These are phyloP conservation scores for Podaxis mareebaensis DNA, from an alignment of 768 basidiomycete genomes.

Conservation along the genomic window DNA sequence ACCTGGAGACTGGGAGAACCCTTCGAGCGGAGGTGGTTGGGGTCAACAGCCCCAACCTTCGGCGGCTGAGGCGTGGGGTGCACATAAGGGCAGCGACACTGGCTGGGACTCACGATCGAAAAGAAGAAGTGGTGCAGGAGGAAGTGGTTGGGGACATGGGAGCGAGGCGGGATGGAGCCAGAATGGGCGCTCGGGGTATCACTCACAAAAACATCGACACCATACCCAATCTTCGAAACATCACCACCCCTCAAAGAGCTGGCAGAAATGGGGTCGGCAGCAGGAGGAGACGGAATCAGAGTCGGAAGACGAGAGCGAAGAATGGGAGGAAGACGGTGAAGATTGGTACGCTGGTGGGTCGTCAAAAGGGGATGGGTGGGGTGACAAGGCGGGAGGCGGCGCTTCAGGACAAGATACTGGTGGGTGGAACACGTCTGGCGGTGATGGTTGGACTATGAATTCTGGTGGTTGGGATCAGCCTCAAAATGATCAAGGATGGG, in stretches of 20 bases:
- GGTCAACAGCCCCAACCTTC: conserved; percentile 4
- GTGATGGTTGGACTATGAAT: conserved; percentile 22
- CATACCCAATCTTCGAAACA: conserved; percentile 12
- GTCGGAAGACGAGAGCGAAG: conserved; percentile 17
- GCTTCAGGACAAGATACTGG: conserved; percentile 9
- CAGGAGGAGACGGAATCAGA: conserved; percentile 14
- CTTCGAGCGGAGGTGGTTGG: neutral
- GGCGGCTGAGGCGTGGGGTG: neutral
- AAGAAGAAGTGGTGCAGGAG: neutral
- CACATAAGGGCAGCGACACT: neutral
- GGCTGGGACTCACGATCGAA: conserved; percentile 7
- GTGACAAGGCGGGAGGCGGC: neutral
- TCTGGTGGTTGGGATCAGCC: conserved; percentile 17
- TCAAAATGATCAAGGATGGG: conserved; percentile 17
- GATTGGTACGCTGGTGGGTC: conserved; percentile 12
- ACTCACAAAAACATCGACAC: conserved; percentile 18
- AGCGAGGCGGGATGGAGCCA: conserved; percentile 16
- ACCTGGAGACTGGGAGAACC: neutral
- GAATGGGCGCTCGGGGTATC: conserved; percentile 13
- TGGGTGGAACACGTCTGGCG: conserved; percentile 13
- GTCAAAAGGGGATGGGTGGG: conserved; percentile 3
- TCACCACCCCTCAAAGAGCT: conserved; percentile 26
- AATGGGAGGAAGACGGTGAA: conserved; percentile 20
- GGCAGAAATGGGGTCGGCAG: conserved; percentile 31
- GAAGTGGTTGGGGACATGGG: conserved; percentile 1